phyloP scores from a whole-genome alignment of 768 basidiomycete genomes.

The Trametes sanguinea region DNA sequence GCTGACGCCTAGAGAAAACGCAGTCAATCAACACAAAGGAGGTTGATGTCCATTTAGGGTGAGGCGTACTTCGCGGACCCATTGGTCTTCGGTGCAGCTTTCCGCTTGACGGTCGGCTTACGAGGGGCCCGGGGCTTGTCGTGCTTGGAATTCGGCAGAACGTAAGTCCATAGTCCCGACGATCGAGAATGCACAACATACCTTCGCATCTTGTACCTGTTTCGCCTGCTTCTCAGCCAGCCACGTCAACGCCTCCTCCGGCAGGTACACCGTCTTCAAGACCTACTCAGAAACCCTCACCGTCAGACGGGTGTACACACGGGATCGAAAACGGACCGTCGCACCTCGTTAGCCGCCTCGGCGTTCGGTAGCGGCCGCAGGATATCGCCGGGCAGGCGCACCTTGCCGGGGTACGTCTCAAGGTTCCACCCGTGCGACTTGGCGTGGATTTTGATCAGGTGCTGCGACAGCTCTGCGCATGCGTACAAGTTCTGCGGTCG shows the following conservation, averaged over 20 bases:
- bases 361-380: constrained; percentile 67
- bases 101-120: constrained; percentile 56
- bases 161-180: background rate
- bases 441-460: constrained; percentile 74
- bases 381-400: constrained; percentile 81
- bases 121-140: constrained; percentile 44
- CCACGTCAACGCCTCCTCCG: constrained; percentile 60
- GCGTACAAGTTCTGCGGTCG: constrained; percentile 76
- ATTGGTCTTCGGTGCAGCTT: constrained; percentile 50
- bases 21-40: background rate
- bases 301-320: too few relatives aligned
- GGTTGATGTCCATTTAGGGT: too few relatives aligned
- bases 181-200: background rate
- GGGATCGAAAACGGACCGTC: too few relatives aligned
- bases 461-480: constrained; percentile 86
- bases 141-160: constrained; percentile 25
- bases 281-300: constrained; percentile 45
- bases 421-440: constrained; percentile 71
- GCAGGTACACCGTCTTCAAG: constrained; percentile 65
- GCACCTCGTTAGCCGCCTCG: constrained; percentile 64
- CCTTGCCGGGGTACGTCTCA: constrained; percentile 75
- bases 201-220: constrained; percentile 32
- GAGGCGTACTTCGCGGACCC: constrained; percentile 49
- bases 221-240: constrained; percentile 47
- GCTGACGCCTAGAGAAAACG: constrained; percentile 25